phyloP scores from a whole-genome alignment of 208 protist species.

The Polymyxa betae region DNA sequence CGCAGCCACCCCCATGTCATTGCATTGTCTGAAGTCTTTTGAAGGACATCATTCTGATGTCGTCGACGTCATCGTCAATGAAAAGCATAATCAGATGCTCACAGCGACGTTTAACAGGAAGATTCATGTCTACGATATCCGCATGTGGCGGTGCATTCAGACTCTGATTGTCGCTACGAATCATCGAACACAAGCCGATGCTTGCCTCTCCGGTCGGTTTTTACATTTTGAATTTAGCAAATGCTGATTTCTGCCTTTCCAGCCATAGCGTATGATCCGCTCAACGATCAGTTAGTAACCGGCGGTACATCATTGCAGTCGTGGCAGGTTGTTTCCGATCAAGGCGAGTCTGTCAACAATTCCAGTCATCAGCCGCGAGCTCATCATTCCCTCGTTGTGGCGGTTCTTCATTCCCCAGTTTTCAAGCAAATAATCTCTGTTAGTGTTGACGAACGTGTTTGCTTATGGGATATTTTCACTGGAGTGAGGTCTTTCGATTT shows the following conservation, averaged over 20 bases:
- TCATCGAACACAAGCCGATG: background rate
- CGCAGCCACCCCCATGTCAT: background rate
- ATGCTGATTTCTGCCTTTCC: background rate
- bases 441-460: constrained; percentile 40
- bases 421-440: constrained; percentile 26
- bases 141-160: constrained; percentile 34
- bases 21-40: background rate
- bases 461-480: constrained; percentile 40
- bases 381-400: constrained; percentile 38
- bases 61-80: constrained; percentile 28
- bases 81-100: constrained; percentile 32
- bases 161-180: background rate
- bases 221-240: background rate
- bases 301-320: background rate
- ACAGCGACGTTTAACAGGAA: constrained; percentile 12
- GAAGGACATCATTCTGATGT: constrained; percentile 38
- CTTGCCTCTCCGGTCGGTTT: background rate
- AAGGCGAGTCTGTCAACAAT: constrained; percentile 14
- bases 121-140: constrained; percentile 43
- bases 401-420: background rate
- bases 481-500: constrained; percentile 21
- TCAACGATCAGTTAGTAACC: background rate
- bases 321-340: constrained; percentile 29
- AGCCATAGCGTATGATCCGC: constrained; percentile 4
- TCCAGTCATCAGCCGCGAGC: background rate